Evolutionary conservation across 164 flowering plant species (phyloP), one percentile per base, ranked within the genome.

Genomic region (Magnolia kwangsiensis): DNA sequence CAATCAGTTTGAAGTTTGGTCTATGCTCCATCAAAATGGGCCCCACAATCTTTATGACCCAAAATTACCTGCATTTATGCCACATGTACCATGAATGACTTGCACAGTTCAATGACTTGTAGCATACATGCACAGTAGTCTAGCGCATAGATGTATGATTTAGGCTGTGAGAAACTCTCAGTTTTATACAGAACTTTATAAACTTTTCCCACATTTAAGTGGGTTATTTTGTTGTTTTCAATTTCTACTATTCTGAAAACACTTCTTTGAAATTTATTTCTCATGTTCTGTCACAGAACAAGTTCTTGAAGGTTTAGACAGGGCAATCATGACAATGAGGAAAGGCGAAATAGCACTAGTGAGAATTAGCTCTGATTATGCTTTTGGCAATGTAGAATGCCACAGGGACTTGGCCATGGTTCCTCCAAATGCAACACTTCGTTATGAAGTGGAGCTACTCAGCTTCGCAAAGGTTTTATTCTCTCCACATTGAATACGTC

Each of bases 261-360:
- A 29, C 29, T 10, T 19, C 18, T 18, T 58, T 67, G 65, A 21
- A 8, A 14, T 18, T 45, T 51, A 71, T 64, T 75, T 65, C 55
- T 7, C 45, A 21, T 67, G 27, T 29, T 45, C 31, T 81, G 20
- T 72, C 73, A 45, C 80, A 85, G 90, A 82, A 67, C 81, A 87
- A 77, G 71, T 87, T 49, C 37, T 75, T 72, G 89, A 84, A 27
- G 85, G 87, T 31, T 77, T 90, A 75, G 88, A 85, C 59, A 75
- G 88, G 72, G 89, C 90, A 45, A 79, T 86, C 50, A 77, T 83
- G 83, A 88, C 89, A 8, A 90, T 88, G 93, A 86, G 71, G 69
- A 87, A 84, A 78, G 90, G 86, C 13, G 90, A 87, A 80, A 74
- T 70, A 10, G 83, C 87, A 8, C 8, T 71, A 2, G 83, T 90